Base-by-base conservation (phyloP, 169 alveolate genomes). In the Cryptosporidium felis region DNA sequence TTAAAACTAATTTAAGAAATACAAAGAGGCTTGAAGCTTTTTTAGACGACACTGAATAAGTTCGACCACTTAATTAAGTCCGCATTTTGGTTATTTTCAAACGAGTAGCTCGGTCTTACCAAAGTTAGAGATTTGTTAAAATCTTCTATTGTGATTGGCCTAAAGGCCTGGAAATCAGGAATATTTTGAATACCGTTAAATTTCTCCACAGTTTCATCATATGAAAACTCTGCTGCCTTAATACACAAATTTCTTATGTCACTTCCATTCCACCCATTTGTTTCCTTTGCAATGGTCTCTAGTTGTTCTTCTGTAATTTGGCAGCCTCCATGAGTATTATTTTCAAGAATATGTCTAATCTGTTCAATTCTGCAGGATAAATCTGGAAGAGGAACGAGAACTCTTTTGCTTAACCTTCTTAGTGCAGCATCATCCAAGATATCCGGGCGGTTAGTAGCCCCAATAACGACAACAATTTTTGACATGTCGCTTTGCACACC, bases 391-490 rank as follows among this genome's bases (percentile, higher is more conserved):
- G 98, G 98, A 21, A 96, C 93, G 85, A 94, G 94, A 4, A 96
- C 94, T 49, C 99, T 89, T 88, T 95, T 96, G 46, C 95, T 90
- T 61, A 96, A 90, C 51, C 98, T 89, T 80, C 98, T 89, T n/a
- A 96, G 89, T 14, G 97, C 98, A 28, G 99, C 99, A 88, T 94
- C 98, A 90, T 95, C 98, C 38, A 96, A 90, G 95, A 94, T 96
- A 85, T 92, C 96, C 1, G 98, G 98, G 49, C 98, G 91, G 82
- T 96, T 96, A 1, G 99, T 96, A 10, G 99, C 99, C 2, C 97
- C 98, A 28, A 94, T 92, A 36, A 96, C 96, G 21, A 95, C 94
- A 21, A 93, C 93, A 47, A 92, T 91, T 4, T 92, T 91, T 23
- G 91, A 92, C 45, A 82, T 80, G 80, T 92, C 90, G 36, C 96